phyloP scores from a whole-genome alignment of 2,329 filamentous ascomycete species.

The Phyllosticta citribraziliensis region DNA sequence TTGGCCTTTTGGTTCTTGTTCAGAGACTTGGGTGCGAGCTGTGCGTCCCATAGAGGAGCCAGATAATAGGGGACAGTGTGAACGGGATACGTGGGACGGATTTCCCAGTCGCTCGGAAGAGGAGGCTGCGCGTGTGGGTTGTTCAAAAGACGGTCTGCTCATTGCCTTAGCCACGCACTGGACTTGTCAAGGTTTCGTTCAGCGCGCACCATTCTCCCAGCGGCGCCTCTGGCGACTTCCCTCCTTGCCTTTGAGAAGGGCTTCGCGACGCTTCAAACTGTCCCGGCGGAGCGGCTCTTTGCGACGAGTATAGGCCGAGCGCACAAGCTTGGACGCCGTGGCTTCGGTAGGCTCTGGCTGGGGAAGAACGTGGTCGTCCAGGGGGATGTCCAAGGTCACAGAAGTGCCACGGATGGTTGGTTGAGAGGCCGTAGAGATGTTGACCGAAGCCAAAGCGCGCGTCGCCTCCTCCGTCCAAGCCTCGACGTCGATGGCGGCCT shows the following conservation, averaged over 20 bases:
- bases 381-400: constrained; percentile 61
- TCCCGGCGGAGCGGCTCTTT: constrained; percentile 49
- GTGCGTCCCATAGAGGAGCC: constrained; percentile 71
- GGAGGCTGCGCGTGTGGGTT: constrained; percentile 84
- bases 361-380: constrained; percentile 48
- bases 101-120: constrained; percentile 69
- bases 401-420: constrained; percentile 42
- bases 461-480: constrained; percentile 40
- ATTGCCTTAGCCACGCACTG: background rate
- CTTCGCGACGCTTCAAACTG: constrained; percentile 59
- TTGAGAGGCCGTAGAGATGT: constrained; percentile 24
- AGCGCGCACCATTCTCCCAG: constrained; percentile 77
- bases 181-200: background rate
- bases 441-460: constrained; percentile 31
- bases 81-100: constrained; percentile 70
- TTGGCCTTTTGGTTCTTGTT: constrained; percentile 24
- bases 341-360: constrained; percentile 21
- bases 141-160: constrained; percentile 67
- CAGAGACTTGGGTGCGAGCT: constrained; percentile 37
- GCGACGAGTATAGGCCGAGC: constrained; percentile 38
- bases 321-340: constrained; percentile 37
- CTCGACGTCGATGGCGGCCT: constrained; percentile 31
- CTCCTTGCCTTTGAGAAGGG: constrained; percentile 79
- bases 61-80: constrained; percentile 79
- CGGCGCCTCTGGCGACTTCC: constrained; percentile 75